Base-by-base conservation (phyloP, 768 basidiomycete genomes). In the Chalciporus pseudorubinellus region DNA sequence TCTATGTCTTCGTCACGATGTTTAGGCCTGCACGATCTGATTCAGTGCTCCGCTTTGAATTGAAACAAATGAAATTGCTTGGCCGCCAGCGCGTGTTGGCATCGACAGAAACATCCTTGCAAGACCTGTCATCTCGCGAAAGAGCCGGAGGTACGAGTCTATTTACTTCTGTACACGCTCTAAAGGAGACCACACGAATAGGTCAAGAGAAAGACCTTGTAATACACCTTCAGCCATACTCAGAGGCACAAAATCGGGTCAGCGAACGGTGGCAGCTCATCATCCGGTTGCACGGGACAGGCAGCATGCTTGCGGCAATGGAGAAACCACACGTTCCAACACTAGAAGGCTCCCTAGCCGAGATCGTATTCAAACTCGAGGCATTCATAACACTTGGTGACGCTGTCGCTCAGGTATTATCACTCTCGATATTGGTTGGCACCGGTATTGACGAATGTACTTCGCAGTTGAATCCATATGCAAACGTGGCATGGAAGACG, bases 401-500 rank as follows among this genome's bases (percentile, higher is more conserved):
- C 21, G 58, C 53, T 3, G 26, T 61, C 19, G 48, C 62, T 4
- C 58, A 69, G 48, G 67, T 64, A 40, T 18, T 39, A 36, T 24
- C 0, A n/a, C 16, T 6, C 3, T 39, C 22, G 11, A 31, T 1
- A 21, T 26, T 24, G 20, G 13, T 36, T 6, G 3, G 34, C 12
- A n/a, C 36, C 18, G 9, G 19, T 16, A n/a, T 21, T 26, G 6
- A 60, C 13, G 16, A 10, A 9, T 1, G 4, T 13, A 6, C 11
- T 22, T 19, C 18, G 1, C 39, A 69, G 67, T 18, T 69, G 16
- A 31, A 69, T 50, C 68, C 68, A 12, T 60, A 59, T 28, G 50
- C 53, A 36, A 57, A 59, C 22, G 22, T 70, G 18, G 59, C 67
- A 9, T 69, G 69, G 69, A 70, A 55, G 56, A 21, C 50, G 6